Evolutionary conservation across 129 eudicot genomes (phyloP).

Genomic region (Tagetes erecta): DNA sequence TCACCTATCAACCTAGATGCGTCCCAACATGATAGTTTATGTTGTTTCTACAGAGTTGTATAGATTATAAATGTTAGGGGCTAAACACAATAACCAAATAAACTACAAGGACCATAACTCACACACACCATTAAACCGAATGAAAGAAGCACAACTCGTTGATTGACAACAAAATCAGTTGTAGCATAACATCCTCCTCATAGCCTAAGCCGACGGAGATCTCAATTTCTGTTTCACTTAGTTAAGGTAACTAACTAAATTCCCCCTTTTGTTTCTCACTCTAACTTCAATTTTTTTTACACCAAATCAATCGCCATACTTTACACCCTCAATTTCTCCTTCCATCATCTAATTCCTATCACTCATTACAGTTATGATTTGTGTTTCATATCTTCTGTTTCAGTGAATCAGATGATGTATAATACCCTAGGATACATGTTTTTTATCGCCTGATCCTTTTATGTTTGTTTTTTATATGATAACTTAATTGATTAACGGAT

Average conservation of each 20-base stretch:
- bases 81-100: neutral
- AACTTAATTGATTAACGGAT: neutral
- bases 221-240: constrained; percentile 24
- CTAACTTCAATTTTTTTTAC: too few species aligned
- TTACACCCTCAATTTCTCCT: neutral
- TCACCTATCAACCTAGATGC: too few species aligned
- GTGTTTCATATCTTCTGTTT: constrained; percentile 16
- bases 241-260: constrained; percentile 19
- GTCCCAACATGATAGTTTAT: too few species aligned
- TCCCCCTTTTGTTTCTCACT: neutral
- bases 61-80: neutral
- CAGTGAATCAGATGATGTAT: constrained; percentile 8
- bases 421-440: constrained; percentile 18
- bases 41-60: neutral
- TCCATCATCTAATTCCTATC: neutral
- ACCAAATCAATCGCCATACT: neutral
- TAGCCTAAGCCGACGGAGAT: constrained; percentile 18
- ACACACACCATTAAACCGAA: neutral
- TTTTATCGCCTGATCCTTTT: constrained; percentile 7
- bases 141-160: constrained; percentile 25
- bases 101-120: constrained; percentile 8
- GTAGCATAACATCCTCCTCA: constrained; percentile 5
- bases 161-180: constrained; percentile 26
- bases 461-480: neutral
- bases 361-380: neutral